These are phyloP conservation scores for Hyphodiscus hymeniophilus DNA, from an alignment of 495 filamentous ascomycete genomes.

Conservation along the genomic window DNA sequence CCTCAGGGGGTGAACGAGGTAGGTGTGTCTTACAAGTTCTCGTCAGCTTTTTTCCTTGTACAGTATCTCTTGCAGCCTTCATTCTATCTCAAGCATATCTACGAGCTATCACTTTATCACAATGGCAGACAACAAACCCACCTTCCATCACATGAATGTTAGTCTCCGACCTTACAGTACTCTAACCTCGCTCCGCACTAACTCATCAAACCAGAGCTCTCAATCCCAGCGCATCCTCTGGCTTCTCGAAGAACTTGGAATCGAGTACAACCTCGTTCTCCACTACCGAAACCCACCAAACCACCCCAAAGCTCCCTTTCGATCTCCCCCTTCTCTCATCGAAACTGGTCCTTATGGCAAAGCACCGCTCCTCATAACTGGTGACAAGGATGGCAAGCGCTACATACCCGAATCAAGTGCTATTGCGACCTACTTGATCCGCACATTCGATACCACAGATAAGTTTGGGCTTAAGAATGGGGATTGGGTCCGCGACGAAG, in stretches of 20 bases:
- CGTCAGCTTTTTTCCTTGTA: no score
- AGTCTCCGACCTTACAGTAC: background rate
- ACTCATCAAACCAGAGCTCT: conserved; percentile 21
- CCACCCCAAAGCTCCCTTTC: conserved; percentile 10
- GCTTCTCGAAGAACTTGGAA: conserved; percentile 31
- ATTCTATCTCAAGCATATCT: no score
- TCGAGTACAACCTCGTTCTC: conserved; percentile 28
- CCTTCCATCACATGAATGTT: conserved; percentile 21
- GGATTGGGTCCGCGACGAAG: conserved; percentile 21
- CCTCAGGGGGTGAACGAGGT: no score
- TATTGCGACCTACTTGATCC: conserved; percentile 22
- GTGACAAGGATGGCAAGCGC: conserved; percentile 12
- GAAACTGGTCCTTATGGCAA: conserved; percentile 22
- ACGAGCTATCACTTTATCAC: no score
- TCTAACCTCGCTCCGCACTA: background rate
- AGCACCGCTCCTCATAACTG: conserved; percentile 20
- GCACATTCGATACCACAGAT: conserved; percentile 21
- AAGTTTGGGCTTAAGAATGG: conserved; percentile 18
- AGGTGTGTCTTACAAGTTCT: no score
- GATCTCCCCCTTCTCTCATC: conserved; percentile 20
- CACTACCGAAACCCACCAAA: conserved; percentile 21
- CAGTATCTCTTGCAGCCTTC: no score
- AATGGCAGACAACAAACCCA: conserved; percentile 20
- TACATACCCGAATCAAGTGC: conserved; percentile 19
- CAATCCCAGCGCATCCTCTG: conserved; percentile 30